Conservation (phyloP, 441 rosid species). For the Pelargonium myrrhifolium region DNA sequence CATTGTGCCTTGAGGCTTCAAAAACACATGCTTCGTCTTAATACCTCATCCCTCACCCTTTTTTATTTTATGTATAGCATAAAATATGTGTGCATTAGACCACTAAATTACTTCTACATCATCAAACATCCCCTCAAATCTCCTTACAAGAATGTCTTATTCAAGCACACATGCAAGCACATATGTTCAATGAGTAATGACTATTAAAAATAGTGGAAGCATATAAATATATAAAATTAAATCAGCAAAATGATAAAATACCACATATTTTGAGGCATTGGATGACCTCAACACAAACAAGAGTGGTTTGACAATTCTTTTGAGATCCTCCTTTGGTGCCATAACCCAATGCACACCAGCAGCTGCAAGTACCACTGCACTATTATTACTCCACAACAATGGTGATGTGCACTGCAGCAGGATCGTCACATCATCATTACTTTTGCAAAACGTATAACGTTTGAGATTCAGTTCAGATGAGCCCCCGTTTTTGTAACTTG, state of each 20-base stretch:
- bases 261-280: conserved; percentile 86
- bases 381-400: conserved; percentile 86
- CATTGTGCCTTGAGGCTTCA: neutral
- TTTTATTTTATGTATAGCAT: neutral
- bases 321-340: conserved; percentile 71
- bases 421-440: conserved; percentile 68
- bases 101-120: neutral
- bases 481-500: conserved; percentile 34
- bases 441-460: conserved; percentile 54
- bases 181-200: neutral
- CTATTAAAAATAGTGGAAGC: neutral
- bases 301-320: conserved; percentile 78
- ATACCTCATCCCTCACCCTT: neutral
- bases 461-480: conserved; percentile 33
- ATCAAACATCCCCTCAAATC: neutral
- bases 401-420: conserved; percentile 86
- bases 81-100: neutral
- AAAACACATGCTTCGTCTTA: neutral
- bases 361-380: conserved; percentile 90
- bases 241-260: conserved; percentile 23
- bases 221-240: neutral
- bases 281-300: conserved; percentile 83
- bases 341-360: conserved; percentile 96
- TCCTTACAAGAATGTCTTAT: neutral
- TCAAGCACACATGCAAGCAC: neutral